Percentiles rank a stretch among this genome's conserved stretches.
phyloP scores from a whole-genome alignment of 352 stramenopile species.

The Aphanomyces euteiches region DNA sequence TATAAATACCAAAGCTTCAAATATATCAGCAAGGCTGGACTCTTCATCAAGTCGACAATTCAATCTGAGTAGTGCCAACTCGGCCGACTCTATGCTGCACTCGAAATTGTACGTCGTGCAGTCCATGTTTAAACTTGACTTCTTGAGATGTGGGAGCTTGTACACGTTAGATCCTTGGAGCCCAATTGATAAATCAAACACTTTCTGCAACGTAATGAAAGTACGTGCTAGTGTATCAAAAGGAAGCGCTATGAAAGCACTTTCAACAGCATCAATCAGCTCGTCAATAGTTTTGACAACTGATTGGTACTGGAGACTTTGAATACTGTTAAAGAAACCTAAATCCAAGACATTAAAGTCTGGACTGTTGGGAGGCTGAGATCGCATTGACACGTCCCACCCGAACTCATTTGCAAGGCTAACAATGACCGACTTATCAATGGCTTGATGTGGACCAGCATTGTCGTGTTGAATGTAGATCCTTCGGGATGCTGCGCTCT shows the following conservation, averaged over 20 bases:
- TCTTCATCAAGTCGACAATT: too few relatives aligned
- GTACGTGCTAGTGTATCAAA: neutral
- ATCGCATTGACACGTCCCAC: neutral
- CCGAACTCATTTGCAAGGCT: too few relatives aligned
- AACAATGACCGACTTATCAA: neutral
- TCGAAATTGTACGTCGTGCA: too few relatives aligned
- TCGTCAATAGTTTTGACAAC: neutral
- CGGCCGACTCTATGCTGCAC: too few relatives aligned
- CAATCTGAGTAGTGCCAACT: too few relatives aligned
- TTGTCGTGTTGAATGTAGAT: slow-evolving; percentile 4
- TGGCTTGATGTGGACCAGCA: neutral
- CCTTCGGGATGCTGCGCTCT: neutral
- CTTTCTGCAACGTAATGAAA: neutral
- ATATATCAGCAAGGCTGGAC: too few relatives aligned
- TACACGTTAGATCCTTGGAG: neutral
- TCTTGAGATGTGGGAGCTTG: neutral
- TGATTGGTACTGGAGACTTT: slow-evolving; percentile 27
- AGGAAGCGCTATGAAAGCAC: neutral
- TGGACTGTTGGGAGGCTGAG: neutral
- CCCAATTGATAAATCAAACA: neutral
- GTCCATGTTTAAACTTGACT: too few relatives aligned
- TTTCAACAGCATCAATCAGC: neutral
- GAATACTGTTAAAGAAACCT: slow-evolving; percentile 34
- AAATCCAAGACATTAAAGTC: slow-evolving; percentile 16
- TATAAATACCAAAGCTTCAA: neutral